Percentiles rank a stretch among this genome's conserved stretches.
Conservation (phyloP, 805 yeast species). For the Saccharomycopsis fibuligera region DNA sequence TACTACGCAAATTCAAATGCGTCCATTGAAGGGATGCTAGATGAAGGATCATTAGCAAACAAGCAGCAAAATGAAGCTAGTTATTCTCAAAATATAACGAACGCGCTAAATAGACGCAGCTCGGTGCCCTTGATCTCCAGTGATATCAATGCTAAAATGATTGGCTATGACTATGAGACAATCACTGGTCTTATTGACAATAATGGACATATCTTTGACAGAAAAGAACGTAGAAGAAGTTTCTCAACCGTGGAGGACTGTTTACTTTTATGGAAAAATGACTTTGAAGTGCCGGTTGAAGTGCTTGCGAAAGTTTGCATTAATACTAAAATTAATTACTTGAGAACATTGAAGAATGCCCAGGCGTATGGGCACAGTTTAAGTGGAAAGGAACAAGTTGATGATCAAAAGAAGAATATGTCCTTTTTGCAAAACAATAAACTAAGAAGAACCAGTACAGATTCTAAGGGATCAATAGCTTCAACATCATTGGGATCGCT, state of each 20-base stretch:
- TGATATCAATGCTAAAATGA: constrained; percentile 30
- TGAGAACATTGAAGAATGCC: not conserved
- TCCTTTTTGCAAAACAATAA: too few relatives aligned
- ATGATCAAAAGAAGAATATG: too few relatives aligned
- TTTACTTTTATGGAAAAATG: constrained; percentile 18
- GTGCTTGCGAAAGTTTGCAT: constrained; percentile 1
- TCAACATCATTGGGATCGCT: too few relatives aligned
- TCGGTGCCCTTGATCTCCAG: constrained; percentile 33
- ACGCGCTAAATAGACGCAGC: constrained; percentile 30
- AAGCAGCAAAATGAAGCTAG: not conserved
- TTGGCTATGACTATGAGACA: constrained; percentile 26
- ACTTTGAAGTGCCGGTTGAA: constrained; percentile 17
- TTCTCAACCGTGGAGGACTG: constrained; percentile 30
- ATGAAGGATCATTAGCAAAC: not conserved
- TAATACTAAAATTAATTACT: not conserved
- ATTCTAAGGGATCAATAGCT: too few relatives aligned
- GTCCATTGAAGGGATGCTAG: constrained; percentile 14
- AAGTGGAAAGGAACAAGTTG: too few relatives aligned
- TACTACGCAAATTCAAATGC: constrained; percentile 6
- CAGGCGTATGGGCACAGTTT: not conserved
- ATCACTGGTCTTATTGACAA: constrained; percentile 11
- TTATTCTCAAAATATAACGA: constrained; percentile 21
- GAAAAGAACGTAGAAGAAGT: constrained; percentile 31
- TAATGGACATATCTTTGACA: constrained; percentile 10
- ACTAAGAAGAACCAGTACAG: too few relatives aligned